Evolutionary conservation across 345 rosid genomes (phyloP), one percentile per base, ranked within the genome.

Genomic region (Melaleuca alternifolia): DNA sequence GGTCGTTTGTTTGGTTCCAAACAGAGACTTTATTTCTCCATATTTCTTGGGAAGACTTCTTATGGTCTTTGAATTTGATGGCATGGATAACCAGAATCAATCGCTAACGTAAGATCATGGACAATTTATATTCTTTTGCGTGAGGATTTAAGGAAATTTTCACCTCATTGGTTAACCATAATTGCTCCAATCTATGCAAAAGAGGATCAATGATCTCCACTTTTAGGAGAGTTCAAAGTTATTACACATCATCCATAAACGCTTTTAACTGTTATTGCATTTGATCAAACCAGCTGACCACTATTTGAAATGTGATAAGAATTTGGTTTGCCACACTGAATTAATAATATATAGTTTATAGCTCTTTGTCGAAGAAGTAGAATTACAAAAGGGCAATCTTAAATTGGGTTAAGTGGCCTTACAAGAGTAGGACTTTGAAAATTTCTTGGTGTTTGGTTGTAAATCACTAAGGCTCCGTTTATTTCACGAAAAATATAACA

Each of bases 61-160:
- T 59, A n/a, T 59, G 37, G 15, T 0, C 33, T n/a, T 59, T n/a
- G 37, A 12, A n/a, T n/a, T n/a, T 12, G 18, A n/a, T 6, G 33
- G 71, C 71, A 12, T 59, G 12, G n/a, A 59, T 59, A 59, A 59
- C 71, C 37, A 59, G 71, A 59, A 59, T n/a, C 37, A 59, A 13
- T n/a, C 18, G 18, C 71, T n/a, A 13, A 12, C 71, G 4, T n/a
- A n/a, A 59, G 16, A 59, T n/a, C 71, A 13, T 59, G 71, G 4
- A 15, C 33, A 59, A 12, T 13, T 59, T n/a, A 6, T n/a, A 13
- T n/a, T 14, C 18, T n/a, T 59, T 13, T 11, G 71, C 33, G 37
- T 59, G 0, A 59, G 0, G 71, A 59, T 12, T 59, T 28, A n/a
- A n/a, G 37, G n/a, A n/a, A 12, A 0, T 59, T n/a, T 59, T 59